Conservation (phyloP, 768 basidiomycete species). For the Tricholoma saponaceum region DNA sequence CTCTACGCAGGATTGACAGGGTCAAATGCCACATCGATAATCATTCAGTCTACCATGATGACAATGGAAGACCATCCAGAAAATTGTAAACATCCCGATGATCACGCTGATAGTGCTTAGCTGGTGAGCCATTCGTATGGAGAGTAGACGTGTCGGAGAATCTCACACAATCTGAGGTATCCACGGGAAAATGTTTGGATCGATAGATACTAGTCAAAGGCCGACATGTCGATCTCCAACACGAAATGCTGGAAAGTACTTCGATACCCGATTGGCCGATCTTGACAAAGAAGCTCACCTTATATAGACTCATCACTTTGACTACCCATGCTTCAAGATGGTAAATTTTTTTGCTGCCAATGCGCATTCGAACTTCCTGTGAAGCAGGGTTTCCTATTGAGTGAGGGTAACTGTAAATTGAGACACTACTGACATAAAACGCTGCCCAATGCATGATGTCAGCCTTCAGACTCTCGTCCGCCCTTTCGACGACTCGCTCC, state of each 20-base stretch:
- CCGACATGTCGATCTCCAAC: constrained; percentile 56
- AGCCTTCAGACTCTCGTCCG: constrained; percentile 86
- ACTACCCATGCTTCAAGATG: constrained; percentile 98
- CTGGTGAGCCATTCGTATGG: neutral
- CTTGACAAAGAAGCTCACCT: constrained; percentile 40
- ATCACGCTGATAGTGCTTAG: neutral
- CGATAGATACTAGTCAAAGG: constrained; percentile 38
- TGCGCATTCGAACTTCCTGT: constrained; percentile 94
- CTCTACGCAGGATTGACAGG: neutral
- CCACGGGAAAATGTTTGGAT: neutral
- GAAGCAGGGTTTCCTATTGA: neutral
- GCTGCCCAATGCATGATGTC: constrained; percentile 99
- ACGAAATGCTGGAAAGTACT: constrained; percentile 48
- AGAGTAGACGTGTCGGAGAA: neutral
- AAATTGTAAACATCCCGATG: neutral
- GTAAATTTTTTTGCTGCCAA: constrained; percentile 84
- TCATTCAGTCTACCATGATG: neutral
- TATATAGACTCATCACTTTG: constrained; percentile 90
- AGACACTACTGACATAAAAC: constrained; percentile 66
- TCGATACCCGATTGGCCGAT: neutral
- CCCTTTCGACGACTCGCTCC: constrained; percentile 78
- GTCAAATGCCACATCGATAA: neutral
- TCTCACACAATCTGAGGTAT: neutral
- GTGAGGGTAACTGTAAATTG: neutral
- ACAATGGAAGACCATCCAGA: neutral